Base-by-base conservation (phyloP, 2,329 filamentous ascomycete species). In the Ophiostoma novo-ulmi region DNA sequence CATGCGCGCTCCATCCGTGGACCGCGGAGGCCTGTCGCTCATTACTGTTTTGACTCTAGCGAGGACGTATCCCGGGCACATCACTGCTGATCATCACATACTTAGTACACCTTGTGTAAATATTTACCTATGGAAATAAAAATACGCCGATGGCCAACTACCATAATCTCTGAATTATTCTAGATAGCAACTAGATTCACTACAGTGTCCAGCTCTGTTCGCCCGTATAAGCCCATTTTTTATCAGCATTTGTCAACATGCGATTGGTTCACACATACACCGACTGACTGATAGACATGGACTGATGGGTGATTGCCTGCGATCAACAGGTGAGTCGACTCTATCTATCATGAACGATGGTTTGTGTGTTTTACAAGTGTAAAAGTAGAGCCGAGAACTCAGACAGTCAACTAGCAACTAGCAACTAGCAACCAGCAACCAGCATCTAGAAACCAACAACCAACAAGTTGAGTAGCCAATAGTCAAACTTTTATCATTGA, bases 21-120 rank as follows among this genome's bases (percentile, higher is more conserved):
- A 63, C 58, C 58, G 22, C 7, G 58, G 58, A 63, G 58, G 58
- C 58, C 58, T 63, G 58, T 63, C 26, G 22, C 58, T 31, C 58
- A 31, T 35, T 63, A 26, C 58, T 63, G 13, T 4, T 35, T 63
- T 63, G 58, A 63, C 58, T 63, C 58, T 63, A 63, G 58, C 5
- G 35, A 17, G 14, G 58, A 63, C 58, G 26, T 20, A 63, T 63
- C 58, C 55, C 26, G n/a, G 55, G 26, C 58, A 63, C 58, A 63
- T 63, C 58, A 31, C 14, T 35, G 58, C 58, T 35, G 58, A 63
- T 63, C 58, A 63, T 63, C 22, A 26, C 22, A 26, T 58, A 58
- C n/a, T 22, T 10, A 22, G 52, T 26, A 58, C 11, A 26, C 22
- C n/a, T 58, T 31, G 22, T 26, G 22, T 58, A 58, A 22, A 58